phyloP scores from a whole-genome alignment of 768 basidiomycete genomes.

The Porphyrellus cyaneotinctus region DNA sequence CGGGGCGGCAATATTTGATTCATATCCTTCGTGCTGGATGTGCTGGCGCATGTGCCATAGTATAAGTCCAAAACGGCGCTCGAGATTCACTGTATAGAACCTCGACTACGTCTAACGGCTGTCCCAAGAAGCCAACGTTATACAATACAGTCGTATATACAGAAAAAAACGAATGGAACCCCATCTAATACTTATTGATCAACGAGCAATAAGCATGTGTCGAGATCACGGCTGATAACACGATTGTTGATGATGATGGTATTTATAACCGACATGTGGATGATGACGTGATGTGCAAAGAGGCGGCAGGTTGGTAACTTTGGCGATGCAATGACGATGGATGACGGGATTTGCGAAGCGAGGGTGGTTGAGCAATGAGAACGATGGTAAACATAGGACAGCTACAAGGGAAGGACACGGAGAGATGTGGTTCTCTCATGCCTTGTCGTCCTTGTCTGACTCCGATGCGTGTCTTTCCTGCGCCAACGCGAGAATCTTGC shows the following conservation, averaged over 20 bases:
- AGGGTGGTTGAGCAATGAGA: not conserved
- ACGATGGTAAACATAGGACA: not conserved
- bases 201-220: not conserved
- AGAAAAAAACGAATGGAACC: too few relatives aligned
- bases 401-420: too few relatives aligned
- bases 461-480: not conserved
- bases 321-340: not conserved
- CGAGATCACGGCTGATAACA: not conserved
- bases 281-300: not conserved
- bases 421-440: not conserved
- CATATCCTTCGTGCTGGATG: too few relatives aligned
- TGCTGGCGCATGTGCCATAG: too few relatives aligned
- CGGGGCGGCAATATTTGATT: too few relatives aligned
- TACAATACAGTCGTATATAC: too few relatives aligned
- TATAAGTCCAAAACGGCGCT: too few relatives aligned
- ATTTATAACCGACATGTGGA: not conserved
- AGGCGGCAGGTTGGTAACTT: not conserved
- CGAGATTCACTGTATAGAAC: too few relatives aligned
- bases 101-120: too few relatives aligned
- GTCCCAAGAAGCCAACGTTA: too few relatives aligned
- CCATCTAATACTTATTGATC: not conserved
- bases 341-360: not conserved
- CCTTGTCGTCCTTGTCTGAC: not conserved
- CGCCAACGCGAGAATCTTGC: constrained; percentile 16
- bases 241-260: not conserved